A percentile compares a stretch with the other conserved stretches of the same genome.
These are phyloP conservation scores for Didymosphaeria variabile DNA, from an alignment of 2,329 filamentous ascomycete genomes.

Conservation along the genomic window DNA sequence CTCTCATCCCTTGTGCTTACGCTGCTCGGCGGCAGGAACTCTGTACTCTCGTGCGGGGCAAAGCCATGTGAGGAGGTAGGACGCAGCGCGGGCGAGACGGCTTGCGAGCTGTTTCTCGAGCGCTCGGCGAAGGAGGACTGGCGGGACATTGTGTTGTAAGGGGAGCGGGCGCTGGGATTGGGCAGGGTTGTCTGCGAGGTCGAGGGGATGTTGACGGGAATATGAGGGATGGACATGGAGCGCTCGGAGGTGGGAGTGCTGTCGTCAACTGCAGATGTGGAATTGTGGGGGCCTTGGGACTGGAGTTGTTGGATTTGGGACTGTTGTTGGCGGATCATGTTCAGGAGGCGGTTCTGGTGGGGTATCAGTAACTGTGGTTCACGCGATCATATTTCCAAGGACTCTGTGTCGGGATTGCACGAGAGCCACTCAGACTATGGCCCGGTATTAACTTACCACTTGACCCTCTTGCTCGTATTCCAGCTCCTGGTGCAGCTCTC, in stretches of 20 bases:
- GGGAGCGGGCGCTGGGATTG: constrained; percentile 60
- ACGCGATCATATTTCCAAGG: no score
- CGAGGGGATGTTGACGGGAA: constrained; percentile 13
- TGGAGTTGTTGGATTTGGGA: constrained; percentile 70
- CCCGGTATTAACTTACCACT: constrained; percentile 62
- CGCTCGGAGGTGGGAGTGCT: constrained; percentile 59
- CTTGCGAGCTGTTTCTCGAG: constrained; percentile 50
- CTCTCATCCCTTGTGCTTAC: constrained; percentile 68
- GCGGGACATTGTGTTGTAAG: constrained; percentile 49
- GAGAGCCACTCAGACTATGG: background rate
- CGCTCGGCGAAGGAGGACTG: constrained; percentile 54
- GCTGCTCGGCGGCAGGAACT: constrained; percentile 65
- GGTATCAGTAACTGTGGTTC: background rate
- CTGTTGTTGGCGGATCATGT: constrained; percentile 80
- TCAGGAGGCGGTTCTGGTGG: constrained; percentile 74
- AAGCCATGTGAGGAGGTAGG: constrained; percentile 59
- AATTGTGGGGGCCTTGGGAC: constrained; percentile 51
- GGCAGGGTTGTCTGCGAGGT: constrained; percentile 45
- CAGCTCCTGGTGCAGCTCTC: constrained; percentile 80
- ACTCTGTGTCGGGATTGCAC: background rate
- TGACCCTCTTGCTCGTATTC: constrained; percentile 83
- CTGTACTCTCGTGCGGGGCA: constrained; percentile 60
- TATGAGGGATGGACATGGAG: constrained; percentile 53
- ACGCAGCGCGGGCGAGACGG: constrained; percentile 58
- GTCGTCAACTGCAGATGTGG: constrained; percentile 61